A percentile compares a stretch with the other conserved stretches of the same genome.
These are phyloP conservation scores for Didymosphaeria variabile DNA, from an alignment of 2,329 filamentous ascomycete genomes.

Conservation along the genomic window DNA sequence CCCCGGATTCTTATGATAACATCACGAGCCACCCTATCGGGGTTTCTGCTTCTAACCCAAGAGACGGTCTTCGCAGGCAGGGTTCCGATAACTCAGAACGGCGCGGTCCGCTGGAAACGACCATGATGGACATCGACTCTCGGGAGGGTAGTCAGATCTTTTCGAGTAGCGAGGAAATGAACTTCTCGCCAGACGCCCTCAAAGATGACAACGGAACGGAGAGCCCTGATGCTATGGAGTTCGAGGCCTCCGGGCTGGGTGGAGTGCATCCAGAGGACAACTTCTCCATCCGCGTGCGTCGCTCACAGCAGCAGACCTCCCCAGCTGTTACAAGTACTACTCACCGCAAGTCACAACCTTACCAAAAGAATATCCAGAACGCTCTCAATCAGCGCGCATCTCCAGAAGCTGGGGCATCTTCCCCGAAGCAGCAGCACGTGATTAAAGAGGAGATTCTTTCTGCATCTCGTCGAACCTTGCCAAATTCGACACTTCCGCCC, in stretches of 20 bases:
- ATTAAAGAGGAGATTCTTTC: constrained; percentile 74
- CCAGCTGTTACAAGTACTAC: constrained; percentile 2
- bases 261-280: constrained; percentile 68
- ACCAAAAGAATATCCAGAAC: constrained; percentile 44
- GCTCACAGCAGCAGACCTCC: constrained; percentile 31
- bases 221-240: constrained; percentile 44
- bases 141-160: constrained; percentile 42
- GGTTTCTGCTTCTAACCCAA: not conserved
- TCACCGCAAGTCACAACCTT: constrained; percentile 27
- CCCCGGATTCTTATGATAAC: constrained; percentile 39
- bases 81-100: constrained; percentile 40
- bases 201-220: constrained; percentile 33
- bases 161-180: constrained; percentile 43
- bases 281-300: constrained; percentile 62
- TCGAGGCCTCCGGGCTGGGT: constrained; percentile 65
- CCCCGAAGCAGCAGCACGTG: constrained; percentile 23
- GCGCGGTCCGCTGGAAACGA: constrained; percentile 34
- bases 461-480: constrained; percentile 71
- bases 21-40: constrained; percentile 47
- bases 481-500: constrained; percentile 55
- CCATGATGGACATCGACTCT: constrained; percentile 30
- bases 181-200: constrained; percentile 48
- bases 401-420: constrained; percentile 18
- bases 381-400: constrained; percentile 36
- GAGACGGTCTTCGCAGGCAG: constrained; percentile 7